Evolutionary conservation across 179 eudicot species (phyloP).

Genomic region (Pouteria campechiana): DNA sequence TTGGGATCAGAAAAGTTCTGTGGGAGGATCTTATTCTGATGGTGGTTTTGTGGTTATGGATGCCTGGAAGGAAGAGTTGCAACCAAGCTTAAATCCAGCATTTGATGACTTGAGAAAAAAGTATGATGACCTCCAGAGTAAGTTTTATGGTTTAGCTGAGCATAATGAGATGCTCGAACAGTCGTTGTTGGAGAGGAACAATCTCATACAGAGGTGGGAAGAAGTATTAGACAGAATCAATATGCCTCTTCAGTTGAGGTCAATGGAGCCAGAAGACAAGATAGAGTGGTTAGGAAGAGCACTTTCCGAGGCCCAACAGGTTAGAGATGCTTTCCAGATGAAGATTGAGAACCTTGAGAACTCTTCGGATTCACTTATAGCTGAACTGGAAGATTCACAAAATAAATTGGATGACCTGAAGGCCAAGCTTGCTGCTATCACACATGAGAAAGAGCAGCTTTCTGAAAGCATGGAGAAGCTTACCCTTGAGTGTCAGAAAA

Average conservation of each 20-base stretch:
- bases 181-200: constrained; percentile 83
- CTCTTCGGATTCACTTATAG: constrained; percentile 37
- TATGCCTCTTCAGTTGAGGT: constrained; percentile 71
- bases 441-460: constrained; percentile 49
- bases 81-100: constrained; percentile 25
- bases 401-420: constrained; percentile 45
- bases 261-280: constrained; percentile 91
- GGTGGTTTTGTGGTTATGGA: constrained; percentile 40
- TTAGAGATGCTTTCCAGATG: constrained; percentile 72
- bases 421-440: constrained; percentile 30
- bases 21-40: constrained; percentile 57
- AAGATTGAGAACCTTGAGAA: constrained; percentile 57
- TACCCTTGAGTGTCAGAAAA: constrained; percentile 37
- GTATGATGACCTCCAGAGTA: constrained; percentile 78
- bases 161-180: constrained; percentile 99
- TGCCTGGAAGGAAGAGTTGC: constrained; percentile 57
- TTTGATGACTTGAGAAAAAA: constrained; percentile 61
- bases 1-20: constrained; percentile 67
- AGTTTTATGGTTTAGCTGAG: constrained; percentile 82
- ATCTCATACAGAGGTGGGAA: constrained; percentile 89
- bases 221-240: constrained; percentile 67
- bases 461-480: constrained; percentile 35
- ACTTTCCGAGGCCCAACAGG: constrained; percentile 69
- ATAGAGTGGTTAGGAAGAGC: constrained; percentile 85
- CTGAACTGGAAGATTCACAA: constrained; percentile 54